Conservation (phyloP, 257 asterid genomes). For the Echium plantagineum region DNA sequence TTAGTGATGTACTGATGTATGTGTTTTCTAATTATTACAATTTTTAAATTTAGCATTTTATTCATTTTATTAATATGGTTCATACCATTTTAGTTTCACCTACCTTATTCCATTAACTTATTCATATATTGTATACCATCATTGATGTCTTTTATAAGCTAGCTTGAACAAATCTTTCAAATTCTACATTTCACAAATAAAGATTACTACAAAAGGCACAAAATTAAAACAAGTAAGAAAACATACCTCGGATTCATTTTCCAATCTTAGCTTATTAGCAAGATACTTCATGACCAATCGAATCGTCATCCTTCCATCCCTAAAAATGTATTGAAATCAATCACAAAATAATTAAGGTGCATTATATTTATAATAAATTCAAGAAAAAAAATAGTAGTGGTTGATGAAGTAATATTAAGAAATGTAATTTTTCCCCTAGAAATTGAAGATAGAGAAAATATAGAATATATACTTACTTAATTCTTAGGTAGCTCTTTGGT, state of each 20-base stretch:
- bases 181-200: not conserved
- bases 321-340: conserved; percentile 10
- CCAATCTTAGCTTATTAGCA: conserved; percentile 72
- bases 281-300: conserved; percentile 76
- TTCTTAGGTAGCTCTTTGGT: conserved; percentile 85
- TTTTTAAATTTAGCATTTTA: too few relatives aligned
- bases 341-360: not conserved
- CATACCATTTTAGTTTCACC: not conserved
- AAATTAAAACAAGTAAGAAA: not conserved
- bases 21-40: too few relatives aligned
- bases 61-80: too few relatives aligned
- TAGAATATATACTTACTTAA: conserved; percentile 50
- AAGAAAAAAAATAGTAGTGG: not conserved
- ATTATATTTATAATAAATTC: not conserved
- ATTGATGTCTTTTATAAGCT: not conserved
- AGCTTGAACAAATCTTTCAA: not conserved
- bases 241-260: conserved; percentile 88
- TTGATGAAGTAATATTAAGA: not conserved
- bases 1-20: too few relatives aligned
- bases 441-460: too few relatives aligned
- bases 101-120: not conserved
- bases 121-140: not conserved
- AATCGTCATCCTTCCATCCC: conserved; percentile 89
- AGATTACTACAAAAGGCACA: not conserved
- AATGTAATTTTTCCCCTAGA: too few relatives aligned